These are phyloP conservation scores for Tuctoria greenei DNA, from an alignment of 176 grass and related monocot species.

Conservation along the genomic window DNA sequence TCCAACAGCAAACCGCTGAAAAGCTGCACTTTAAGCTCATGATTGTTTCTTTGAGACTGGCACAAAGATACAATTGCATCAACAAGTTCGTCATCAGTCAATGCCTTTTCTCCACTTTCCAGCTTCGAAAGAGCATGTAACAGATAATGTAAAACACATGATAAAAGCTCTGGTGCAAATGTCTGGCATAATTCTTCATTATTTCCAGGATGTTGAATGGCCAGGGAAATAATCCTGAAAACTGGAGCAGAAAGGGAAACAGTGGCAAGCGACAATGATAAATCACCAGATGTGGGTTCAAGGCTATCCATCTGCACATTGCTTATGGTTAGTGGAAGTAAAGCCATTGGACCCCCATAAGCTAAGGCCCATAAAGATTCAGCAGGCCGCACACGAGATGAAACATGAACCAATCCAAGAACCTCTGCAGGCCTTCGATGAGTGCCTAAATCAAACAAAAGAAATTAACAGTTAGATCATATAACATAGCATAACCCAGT, in stretches of 20 bases:
- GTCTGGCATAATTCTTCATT: slow-evolving; percentile 84
- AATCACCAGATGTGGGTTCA: slow-evolving; percentile 71
- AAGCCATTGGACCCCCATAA: slow-evolving; percentile 85
- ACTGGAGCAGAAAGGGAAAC: slow-evolving; percentile 78
- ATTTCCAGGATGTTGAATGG: slow-evolving; percentile 93
- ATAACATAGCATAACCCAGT: slow-evolving; percentile 16
- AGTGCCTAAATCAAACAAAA: slow-evolving; percentile 71
- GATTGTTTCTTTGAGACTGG: slow-evolving; percentile 85
- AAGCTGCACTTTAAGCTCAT: slow-evolving; percentile 84
- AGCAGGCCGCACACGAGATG: slow-evolving; percentile 70
- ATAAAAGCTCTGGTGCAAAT: slow-evolving; percentile 82
- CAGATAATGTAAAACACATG: slow-evolving; percentile 74
- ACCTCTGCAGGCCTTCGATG: slow-evolving; percentile 93
- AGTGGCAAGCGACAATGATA: slow-evolving; percentile 50
- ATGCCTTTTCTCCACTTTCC: slow-evolving; percentile 50
- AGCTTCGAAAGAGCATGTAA: slow-evolving; percentile 66
- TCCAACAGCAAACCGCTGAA: slow-evolving; percentile 88
- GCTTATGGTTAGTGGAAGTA: slow-evolving; percentile 92
- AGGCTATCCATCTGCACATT: slow-evolving; percentile 84
- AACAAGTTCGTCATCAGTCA: slow-evolving; percentile 83
- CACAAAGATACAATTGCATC: slow-evolving; percentile 81
- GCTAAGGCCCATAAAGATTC: slow-evolving; percentile 96
- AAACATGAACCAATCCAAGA: slow-evolving; percentile 91
- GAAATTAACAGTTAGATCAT: slow-evolving; percentile 32
- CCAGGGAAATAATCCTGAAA: slow-evolving; percentile 86